Base-by-base conservation (phyloP, 179 eudicot species). In the Carnegiea gigantea region DNA sequence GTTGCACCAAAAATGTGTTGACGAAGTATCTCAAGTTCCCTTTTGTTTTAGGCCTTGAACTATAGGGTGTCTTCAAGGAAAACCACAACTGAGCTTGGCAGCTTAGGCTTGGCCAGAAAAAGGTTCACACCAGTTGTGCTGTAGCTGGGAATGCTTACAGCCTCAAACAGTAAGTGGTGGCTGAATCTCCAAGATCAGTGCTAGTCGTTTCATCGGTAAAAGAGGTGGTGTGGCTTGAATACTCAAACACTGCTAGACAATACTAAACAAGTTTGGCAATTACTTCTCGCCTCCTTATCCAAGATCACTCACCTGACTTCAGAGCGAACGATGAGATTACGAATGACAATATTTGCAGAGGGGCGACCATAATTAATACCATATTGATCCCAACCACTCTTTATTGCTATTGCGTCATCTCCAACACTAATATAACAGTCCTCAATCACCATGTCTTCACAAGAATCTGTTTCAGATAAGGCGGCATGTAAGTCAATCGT, bases 351-450 rank as follows among this genome's bases (percentile, higher is more conserved):
- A 84, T 94, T 94, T 76, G 18, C 82, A 51, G 99, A 94, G 23
- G 99, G 99, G 44, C 91, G 88, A 24, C 85, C 97, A 86, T 96
- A 96, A 62, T 93, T 77, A 80, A 86, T 92, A 44, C 99, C 99
- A 79, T 92, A 96, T 80, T 96, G 99, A 89, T 96, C 99, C 99
- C 99, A 96, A 36, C 99, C 99, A 83, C 99, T 96, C 89, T 96
- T 96, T 83, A 96, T 96, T 77, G 99, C 99, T 82, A 96, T 87
- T 76, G 83, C 97, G 86, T 96, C 99, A 51, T 96, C 99, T 36
- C 99, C 99, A 23, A 94, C 98, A 71, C 99, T 92, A 76, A 96
- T 96, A 85, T 96, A 96, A 82, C 98, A 94, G 88, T 94, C 92
- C 85, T 96, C 99, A 65, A 96, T 94, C 67, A 94, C 85, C 98